These are phyloP conservation scores for Jimgerdemannia lactiflua DNA, from an alignment of 192 early-diverging fungal species.

Conservation along the genomic window DNA sequence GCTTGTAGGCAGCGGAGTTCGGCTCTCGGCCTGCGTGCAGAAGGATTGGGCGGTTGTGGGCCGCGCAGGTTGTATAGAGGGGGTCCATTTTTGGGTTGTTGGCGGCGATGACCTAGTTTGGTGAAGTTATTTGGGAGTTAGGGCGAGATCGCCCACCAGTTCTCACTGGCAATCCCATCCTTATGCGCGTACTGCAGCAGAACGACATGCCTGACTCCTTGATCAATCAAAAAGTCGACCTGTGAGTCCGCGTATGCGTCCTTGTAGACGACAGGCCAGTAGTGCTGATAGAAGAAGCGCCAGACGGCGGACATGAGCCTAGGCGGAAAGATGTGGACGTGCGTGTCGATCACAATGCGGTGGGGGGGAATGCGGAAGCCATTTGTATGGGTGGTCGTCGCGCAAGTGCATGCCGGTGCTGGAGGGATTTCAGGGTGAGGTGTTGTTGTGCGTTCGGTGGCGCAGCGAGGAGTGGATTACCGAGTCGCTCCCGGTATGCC, in stretches of 20 bases:
- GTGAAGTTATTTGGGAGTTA: neutral
- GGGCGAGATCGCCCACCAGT: neutral
- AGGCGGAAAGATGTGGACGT: slow-evolving; percentile 39
- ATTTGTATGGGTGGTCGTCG: neutral
- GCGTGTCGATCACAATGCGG: slow-evolving; percentile 37
- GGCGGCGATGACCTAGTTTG: slow-evolving; percentile 13
- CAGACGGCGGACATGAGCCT: slow-evolving; percentile 38
- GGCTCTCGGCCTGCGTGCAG: slow-evolving; percentile 36
- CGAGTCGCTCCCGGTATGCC: too few relatives aligned
- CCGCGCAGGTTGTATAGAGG: slow-evolving; percentile 29
- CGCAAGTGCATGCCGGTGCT: neutral
- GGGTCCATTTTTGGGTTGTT: slow-evolving; percentile 37
- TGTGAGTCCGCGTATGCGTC: slow-evolving; percentile 16
- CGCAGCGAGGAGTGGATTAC: too few relatives aligned
- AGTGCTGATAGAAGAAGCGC: slow-evolving; percentile 34
- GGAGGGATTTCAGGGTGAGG: neutral
- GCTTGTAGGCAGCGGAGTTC: slow-evolving; percentile 31
- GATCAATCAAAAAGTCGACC: slow-evolving; percentile 32
- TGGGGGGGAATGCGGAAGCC: slow-evolving; percentile 12
- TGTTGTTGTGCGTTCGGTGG: neutral
- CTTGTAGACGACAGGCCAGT: slow-evolving; percentile 39
- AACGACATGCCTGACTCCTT: slow-evolving; percentile 32
- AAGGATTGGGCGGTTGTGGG: slow-evolving; percentile 24
- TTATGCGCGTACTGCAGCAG: slow-evolving; percentile 40
- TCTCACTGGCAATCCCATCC: slow-evolving; percentile 28